Evolutionary conservation across 1,139 yeast genomes (phyloP), one percentile per base, ranked within the genome.

Genomic region (Yamadazyma buinensis): DNA sequence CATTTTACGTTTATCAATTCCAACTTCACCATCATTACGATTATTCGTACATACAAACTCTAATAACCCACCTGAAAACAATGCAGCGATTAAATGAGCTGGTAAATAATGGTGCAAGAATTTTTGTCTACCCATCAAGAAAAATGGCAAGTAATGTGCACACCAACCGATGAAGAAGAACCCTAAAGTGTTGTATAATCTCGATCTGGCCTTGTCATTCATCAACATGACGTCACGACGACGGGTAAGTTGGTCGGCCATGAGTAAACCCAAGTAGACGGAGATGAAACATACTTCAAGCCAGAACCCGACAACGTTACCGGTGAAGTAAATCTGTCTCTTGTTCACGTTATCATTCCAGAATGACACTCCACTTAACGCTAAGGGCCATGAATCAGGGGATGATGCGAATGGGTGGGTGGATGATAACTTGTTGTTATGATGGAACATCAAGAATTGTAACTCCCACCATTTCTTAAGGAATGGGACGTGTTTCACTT

Each of bases 371-470:
- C 99, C 99, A 11, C 86, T 77, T 36, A 84, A 61, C 30, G 94
- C 76, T 47, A 86, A 73, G n/a, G 98, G 98, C 99, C 99, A 92
- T 7, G 84, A 67, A 44, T 80, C 77, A 4, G 99, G 99, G 44
- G 80, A 83, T 5, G 97, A 86, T 7, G 97, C 96, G 66, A 86
- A 94, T 32, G 99, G 99, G 59, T 92, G 99, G 26, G 85, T 87
- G 13, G 92, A 72, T 5, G 92, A 75, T 48, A 92, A 70, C 48
- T 83, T 80, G 60, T 90, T 92, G 64, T 92, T 92, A 53, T 90
- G 96, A 44, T 81, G 79, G 69, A 92, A 88, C 99, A 92, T 92
- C 43, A 77, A 71, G 28, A 72, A 59, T 64, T 92, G 98, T 44
- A 90, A 71, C 61, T 94, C 97, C 65, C 79, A 66, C 87, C 95